These are phyloP conservation scores for Hypoxylon fuscum DNA, from an alignment of 495 filamentous ascomycete species.

Conservation along the genomic window DNA sequence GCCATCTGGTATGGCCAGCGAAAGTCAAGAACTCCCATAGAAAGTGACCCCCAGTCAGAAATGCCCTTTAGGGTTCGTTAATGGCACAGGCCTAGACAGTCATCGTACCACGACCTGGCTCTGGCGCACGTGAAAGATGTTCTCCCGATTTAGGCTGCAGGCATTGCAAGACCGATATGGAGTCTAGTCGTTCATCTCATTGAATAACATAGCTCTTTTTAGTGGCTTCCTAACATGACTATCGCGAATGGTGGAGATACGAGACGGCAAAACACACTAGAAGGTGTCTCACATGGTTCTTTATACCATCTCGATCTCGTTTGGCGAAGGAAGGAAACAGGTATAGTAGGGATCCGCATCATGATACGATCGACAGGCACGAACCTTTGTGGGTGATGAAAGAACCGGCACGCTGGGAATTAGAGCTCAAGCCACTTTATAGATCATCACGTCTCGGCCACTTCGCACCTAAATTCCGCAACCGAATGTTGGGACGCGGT, in stretches of 20 bases:
- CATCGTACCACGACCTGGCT: no score
- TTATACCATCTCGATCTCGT: slow-evolving; percentile 5
- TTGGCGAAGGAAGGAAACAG: slow-evolving; percentile 6
- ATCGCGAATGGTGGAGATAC: background rate
- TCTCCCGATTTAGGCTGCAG: slow-evolving; percentile 45
- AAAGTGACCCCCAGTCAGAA: slow-evolving; percentile 34
- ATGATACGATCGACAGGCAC: background rate
- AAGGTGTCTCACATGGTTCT: slow-evolving; percentile 15
- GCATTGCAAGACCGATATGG: slow-evolving; percentile 57
- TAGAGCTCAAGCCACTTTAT: slow-evolving; percentile 25
- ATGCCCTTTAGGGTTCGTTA: slow-evolving; percentile 35
- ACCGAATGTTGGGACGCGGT: background rate
- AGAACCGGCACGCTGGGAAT: slow-evolving; percentile 21
- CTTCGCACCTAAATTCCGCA: background rate
- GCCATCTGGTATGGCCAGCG: slow-evolving; percentile 48
- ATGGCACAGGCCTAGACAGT: background rate
- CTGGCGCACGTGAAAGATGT: slow-evolving; percentile 28
- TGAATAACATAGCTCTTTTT: slow-evolving; percentile 46
- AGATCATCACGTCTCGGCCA: background rate
- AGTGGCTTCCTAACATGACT: background rate
- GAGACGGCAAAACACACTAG: slow-evolving; percentile 20
- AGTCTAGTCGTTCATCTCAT: slow-evolving; percentile 43
- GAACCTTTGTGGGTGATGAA: slow-evolving; percentile 1
- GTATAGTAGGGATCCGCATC: slow-evolving; percentile 6
- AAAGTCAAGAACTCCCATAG: background rate